A percentile compares a stretch with the other conserved stretches of the same genome.
Conservation (phyloP, 495 filamentous ascomycete species). For the Penicillium parvum region DNA sequence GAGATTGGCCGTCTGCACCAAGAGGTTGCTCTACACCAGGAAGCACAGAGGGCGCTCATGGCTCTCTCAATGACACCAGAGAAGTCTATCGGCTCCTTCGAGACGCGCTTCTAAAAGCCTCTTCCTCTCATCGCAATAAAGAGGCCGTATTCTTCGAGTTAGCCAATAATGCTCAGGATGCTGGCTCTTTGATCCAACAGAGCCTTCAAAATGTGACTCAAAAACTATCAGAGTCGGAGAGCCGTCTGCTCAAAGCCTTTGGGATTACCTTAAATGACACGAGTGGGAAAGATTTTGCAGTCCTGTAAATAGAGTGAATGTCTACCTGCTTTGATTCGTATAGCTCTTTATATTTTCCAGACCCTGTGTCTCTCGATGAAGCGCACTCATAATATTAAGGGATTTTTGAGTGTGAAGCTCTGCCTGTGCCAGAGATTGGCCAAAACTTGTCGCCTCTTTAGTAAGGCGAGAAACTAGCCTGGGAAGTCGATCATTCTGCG, state of each 20-base stretch:
- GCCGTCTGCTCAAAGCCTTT: constrained; percentile 1
- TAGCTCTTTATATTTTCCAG: no score
- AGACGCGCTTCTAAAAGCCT: constrained; percentile 2
- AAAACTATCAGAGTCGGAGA: constrained; percentile 1
- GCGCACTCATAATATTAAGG: no score
- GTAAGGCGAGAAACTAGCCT: no score
- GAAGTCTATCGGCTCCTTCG: constrained; percentile 9
- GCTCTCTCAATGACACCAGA: constrained; percentile 5
- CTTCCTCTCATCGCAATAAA: neutral
- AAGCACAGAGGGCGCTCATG: constrained; percentile 6
- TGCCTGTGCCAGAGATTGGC: no score
- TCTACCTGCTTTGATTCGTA: no score
- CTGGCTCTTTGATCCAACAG: constrained; percentile 1
- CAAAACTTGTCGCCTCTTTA: no score
- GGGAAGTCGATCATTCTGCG: no score
- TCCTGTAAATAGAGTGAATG: constrained; percentile 1
- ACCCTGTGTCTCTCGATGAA: no score
- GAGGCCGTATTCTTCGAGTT: neutral
- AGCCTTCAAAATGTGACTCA: constrained; percentile 1
- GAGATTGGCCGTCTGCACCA: constrained; percentile 8
- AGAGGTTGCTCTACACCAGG: constrained; percentile 11
- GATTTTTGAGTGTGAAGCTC: no score
- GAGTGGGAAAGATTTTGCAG: neutral
- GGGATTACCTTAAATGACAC: constrained; percentile 8
- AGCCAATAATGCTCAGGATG: neutral